Percentiles rank a stretch among this genome's conserved stretches.
Conservation (phyloP, 2,329 filamentous ascomycete species). For the Xylogone sp. region DNA sequence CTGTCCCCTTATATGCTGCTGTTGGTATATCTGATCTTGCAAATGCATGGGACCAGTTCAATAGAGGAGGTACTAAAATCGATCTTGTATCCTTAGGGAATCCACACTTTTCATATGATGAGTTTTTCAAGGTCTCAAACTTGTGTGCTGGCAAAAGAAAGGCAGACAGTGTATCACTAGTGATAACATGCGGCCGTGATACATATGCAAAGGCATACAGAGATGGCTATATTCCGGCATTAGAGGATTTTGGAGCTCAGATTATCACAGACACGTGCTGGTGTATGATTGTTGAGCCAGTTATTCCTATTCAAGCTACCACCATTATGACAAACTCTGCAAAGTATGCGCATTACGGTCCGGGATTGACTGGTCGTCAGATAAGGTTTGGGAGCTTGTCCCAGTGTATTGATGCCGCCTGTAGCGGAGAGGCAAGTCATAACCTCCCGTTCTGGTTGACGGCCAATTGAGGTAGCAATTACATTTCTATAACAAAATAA, state of each 20-base stretch:
- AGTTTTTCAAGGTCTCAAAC: constrained; percentile 29
- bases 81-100: constrained; percentile 40
- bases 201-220: constrained; percentile 18
- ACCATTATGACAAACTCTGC: constrained; percentile 40
- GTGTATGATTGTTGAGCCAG: constrained; percentile 41
- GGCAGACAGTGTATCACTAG: constrained; percentile 6
- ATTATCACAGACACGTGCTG: constrained; percentile 43
- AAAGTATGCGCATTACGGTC: no score
- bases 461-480: no score
- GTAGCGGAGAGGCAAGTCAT: no score
- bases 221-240: constrained; percentile 23
- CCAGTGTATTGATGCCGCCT: no score
- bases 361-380: no score
- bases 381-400: no score
- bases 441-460: no score
- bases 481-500: no score
- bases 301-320: constrained; percentile 24
- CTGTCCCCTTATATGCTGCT: not conserved
- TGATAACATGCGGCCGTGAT: constrained; percentile 14
- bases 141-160: constrained; percentile 28
- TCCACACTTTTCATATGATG: constrained; percentile 38
- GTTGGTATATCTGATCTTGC: not conserved
- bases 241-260: constrained; percentile 31
- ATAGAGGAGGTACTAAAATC: constrained; percentile 19
- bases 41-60: constrained; percentile 17